Evolutionary conservation across 225 moss, liverwort and hornwort genomes (phyloP).

Genomic region (Marchantia paleacea): DNA sequence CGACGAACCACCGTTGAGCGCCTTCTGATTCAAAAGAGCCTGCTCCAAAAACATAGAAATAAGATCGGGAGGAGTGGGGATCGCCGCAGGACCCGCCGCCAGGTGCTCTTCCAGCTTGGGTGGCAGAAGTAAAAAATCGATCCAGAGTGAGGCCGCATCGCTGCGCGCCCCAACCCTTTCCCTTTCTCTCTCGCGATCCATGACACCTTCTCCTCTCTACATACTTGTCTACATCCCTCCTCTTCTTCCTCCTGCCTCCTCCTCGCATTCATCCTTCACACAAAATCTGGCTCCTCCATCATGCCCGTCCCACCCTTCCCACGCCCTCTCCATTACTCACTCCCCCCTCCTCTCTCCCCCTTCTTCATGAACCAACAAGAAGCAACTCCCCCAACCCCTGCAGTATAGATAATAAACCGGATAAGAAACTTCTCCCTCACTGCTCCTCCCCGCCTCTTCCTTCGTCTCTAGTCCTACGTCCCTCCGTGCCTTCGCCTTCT

Average conservation of each 20-base stretch:
- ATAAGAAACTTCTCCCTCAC: background rate
- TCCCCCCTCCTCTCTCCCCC: background rate
- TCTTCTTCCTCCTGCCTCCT: slow-evolving; percentile 6
- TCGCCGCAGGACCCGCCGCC: slow-evolving; percentile 46
- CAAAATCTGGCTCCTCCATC: background rate
- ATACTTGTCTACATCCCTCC: slow-evolving; percentile 25
- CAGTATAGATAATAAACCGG: background rate
- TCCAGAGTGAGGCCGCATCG: slow-evolving; percentile 85
- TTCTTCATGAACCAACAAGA: slow-evolving; percentile 2
- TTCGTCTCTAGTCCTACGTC: background rate
- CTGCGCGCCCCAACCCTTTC: slow-evolving; percentile 73
- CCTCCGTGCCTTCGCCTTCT: background rate
- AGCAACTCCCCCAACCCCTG: too few species aligned
- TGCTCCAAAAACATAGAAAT: slow-evolving; percentile 95
- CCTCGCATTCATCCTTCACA: slow-evolving; percentile 14
- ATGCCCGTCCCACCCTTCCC: background rate
- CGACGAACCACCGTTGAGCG: slow-evolving; percentile 46
- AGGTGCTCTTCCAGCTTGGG: slow-evolving; percentile 90
- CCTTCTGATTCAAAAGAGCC: slow-evolving; percentile 72
- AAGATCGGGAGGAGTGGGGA: slow-evolving; percentile 71
- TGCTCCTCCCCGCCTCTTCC: background rate
- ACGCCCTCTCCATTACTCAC: background rate
- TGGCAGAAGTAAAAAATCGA: slow-evolving; percentile 87
- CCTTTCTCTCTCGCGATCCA: slow-evolving; percentile 69
- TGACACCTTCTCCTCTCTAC: slow-evolving; percentile 33